Base-by-base conservation (phyloP, 352 stramenopile species). In the Globisporangium cederbergense region DNA sequence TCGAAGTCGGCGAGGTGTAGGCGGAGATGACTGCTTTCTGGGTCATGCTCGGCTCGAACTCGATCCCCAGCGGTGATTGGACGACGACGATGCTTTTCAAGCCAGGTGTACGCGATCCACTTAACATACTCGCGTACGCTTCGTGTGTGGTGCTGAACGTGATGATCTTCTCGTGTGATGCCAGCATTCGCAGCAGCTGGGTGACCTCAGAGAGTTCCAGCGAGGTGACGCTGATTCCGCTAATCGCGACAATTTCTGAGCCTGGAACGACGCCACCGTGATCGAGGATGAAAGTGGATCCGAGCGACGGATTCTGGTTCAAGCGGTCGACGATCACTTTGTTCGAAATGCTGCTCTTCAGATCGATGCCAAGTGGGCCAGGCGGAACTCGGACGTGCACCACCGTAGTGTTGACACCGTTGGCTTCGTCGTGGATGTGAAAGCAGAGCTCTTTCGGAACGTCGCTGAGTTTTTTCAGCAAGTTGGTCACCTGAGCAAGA, bases 301-400 rank as follows among this genome's bases (percentile, higher is more conserved):
- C 76, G 25, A 60, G 50, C 16, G 51, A 49, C 25, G 63, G 56
- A 38, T 85, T 73, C 18, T 70, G 55, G 57, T 81, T 88, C 38
- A 81, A 32, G 10, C 71, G 73, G 45, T 81, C 77, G 1, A 86
- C 76, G 34, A 80, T 75, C 32, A 81, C 72, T 66, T 70, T 75
- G 58, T 73, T 77, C 14, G 70, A 59, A 28, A 74, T 60, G 45
- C 60, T 77, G 43, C 65, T 70, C 65, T 88, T 83, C 43, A 90
- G 60, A 46, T 84, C 77, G 30, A 88, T 73, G 3, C 81, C 81
- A 16, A 90, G 67, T 2, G 81, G 67, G 3, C 81, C 81, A n/a
- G 73, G 47, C 0, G 71, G 70, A 5, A 90, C 62, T 6, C 62
- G 70, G 10, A 88, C 67, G 40, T 78, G 68, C 2, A 87, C 28